Conservation (phyloP, 495 filamentous ascomycete species). For the Bombardia bombarda region DNA sequence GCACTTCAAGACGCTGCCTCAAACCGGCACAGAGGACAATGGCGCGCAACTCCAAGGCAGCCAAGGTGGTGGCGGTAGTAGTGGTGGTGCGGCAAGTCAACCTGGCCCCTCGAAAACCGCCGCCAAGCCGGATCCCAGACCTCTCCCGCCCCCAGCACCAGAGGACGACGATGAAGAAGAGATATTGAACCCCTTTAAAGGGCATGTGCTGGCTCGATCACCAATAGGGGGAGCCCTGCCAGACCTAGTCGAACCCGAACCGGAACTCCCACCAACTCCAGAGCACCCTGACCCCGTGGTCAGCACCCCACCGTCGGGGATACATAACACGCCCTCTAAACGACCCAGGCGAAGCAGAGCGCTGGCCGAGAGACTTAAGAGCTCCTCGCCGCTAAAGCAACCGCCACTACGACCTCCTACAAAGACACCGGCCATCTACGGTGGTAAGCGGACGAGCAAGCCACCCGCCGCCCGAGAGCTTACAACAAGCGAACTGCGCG, state of each 20-base stretch:
- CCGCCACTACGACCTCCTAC: constrained; percentile 9
- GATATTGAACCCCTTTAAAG: constrained; percentile 32
- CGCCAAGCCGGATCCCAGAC: constrained; percentile 26
- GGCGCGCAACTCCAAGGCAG: constrained; percentile 3
- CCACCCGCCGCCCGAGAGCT: background rate
- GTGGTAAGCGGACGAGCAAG: no score
- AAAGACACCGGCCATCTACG: no score
- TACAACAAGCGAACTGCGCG: constrained; percentile 21
- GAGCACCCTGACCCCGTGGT: constrained; percentile 48
- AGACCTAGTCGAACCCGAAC: no score
- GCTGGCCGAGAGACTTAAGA: constrained; percentile 31
- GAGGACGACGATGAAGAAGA: constrained; percentile 37
- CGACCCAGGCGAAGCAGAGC: constrained; percentile 30
- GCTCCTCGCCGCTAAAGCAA: constrained; percentile 39
- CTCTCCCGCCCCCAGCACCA: constrained; percentile 30
- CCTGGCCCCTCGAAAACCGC: no score
- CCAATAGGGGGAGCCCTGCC: constrained; percentile 32
- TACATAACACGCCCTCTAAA: constrained; percentile 45
- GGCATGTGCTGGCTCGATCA: constrained; percentile 23
- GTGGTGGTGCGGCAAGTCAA: no score
- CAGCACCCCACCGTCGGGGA: constrained; percentile 43
- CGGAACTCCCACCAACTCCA: constrained; percentile 64
- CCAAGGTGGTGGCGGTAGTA: no score
- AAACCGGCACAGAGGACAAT: constrained; percentile 14
- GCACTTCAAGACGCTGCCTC: constrained; percentile 9